Conservation (phyloP, 2,329 filamentous ascomycete genomes). For the Xylariaceae sp. region DNA sequence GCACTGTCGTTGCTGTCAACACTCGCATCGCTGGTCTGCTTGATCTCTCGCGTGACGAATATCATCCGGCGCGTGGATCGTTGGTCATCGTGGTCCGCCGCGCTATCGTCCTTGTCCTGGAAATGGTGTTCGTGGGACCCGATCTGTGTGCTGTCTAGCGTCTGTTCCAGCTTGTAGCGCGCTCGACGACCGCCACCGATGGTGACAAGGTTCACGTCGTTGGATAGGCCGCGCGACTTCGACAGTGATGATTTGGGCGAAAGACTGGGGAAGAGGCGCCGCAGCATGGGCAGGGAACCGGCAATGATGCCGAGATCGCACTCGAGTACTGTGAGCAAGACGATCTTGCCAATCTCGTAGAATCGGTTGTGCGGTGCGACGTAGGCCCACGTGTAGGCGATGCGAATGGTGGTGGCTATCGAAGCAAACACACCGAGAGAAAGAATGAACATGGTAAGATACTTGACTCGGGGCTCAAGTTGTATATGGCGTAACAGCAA, state of each 20-base stretch:
- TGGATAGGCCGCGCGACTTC: neutral
- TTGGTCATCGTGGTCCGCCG: too few species aligned
- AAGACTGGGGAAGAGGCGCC: constrained; percentile 3
- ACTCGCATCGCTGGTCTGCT: too few species aligned
- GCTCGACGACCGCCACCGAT: constrained; percentile 4
- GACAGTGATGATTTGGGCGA: neutral
- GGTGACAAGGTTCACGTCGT: constrained; percentile 9
- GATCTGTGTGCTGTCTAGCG: neutral
- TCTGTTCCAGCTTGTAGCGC: constrained; percentile 7
- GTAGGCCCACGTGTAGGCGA: constrained; percentile 3
- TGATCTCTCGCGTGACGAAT: too few species aligned
- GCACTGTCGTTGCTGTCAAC: neutral
- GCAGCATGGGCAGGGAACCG: constrained; percentile 5
- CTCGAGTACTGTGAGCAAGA: constrained; percentile 4
- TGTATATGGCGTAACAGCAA: constrained; percentile 12
- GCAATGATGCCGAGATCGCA: constrained; percentile 6
- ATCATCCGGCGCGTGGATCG: too few species aligned
- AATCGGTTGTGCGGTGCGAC: neutral
- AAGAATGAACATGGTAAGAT: constrained; percentile 9
- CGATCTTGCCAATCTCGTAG: neutral
- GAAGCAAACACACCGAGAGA: constrained; percentile 17
- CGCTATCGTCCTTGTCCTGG: too few species aligned
- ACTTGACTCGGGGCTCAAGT: constrained; percentile 7
- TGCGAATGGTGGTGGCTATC: constrained; percentile 12
- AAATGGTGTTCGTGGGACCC: too few species aligned